phyloP scores from a whole-genome alignment of 2,329 filamentous ascomycete genomes.

The Fusarium duplospermum region DNA sequence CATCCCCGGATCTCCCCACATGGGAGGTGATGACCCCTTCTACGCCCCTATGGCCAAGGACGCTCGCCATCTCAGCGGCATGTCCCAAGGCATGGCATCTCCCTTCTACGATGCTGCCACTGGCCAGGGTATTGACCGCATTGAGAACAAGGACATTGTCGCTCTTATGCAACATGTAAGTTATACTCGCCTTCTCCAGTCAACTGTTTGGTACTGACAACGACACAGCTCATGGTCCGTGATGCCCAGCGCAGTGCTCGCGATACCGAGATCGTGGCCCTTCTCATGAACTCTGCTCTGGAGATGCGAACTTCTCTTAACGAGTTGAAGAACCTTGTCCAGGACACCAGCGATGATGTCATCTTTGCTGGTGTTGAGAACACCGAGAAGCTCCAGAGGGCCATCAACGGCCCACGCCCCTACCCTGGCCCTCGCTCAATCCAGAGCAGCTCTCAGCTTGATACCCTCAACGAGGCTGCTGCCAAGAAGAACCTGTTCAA shows the following conservation, averaged over 20 bases:
- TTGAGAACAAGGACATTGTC: slow-evolving; percentile 96
- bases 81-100: slow-evolving; percentile 91
- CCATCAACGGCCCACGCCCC: slow-evolving; percentile 87
- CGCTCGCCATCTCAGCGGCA: slow-evolving; percentile 80
- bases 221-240: slow-evolving; percentile 82
- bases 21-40: slow-evolving; percentile 73
- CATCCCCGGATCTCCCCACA: slow-evolving; percentile 64
- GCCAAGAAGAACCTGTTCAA: slow-evolving; percentile 94
- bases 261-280: slow-evolving; percentile 95
- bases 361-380: slow-evolving; percentile 90
- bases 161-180: slow-evolving; percentile 94
- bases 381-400: slow-evolving; percentile 85
- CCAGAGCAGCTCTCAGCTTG: slow-evolving; percentile 66
- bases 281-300: slow-evolving; percentile 90
- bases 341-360: slow-evolving; percentile 83
- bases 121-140: slow-evolving; percentile 87
- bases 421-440: slow-evolving; percentile 76
- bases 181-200: slow-evolving; percentile 26
- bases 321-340: slow-evolving; percentile 92
- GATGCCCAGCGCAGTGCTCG: slow-evolving; percentile 96
- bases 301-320: slow-evolving; percentile 98
- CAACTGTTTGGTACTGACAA: slow-evolving; percentile 39
- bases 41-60: slow-evolving; percentile 61
- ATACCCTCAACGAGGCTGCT: slow-evolving; percentile 66
- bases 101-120: slow-evolving; percentile 92